A percentile compares a stretch with the other conserved stretches of the same genome.
Evolutionary conservation across 2,329 filamentous ascomycete genomes (phyloP).

Genomic region (Fusarium sulawesiense): DNA sequence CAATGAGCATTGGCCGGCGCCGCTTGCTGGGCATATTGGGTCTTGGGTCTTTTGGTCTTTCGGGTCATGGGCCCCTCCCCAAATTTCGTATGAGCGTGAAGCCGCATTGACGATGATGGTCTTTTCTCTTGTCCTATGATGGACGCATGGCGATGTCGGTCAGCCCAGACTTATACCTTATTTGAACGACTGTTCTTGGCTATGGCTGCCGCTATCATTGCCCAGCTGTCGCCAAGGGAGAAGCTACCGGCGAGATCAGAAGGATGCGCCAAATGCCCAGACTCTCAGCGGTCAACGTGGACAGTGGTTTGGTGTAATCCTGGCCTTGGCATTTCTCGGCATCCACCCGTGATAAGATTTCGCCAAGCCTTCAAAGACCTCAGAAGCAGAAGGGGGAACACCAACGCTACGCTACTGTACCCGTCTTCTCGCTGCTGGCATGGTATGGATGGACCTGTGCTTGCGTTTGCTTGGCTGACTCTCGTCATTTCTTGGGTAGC

Average conservation of each 20-base stretch:
- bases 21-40: conserved; percentile 28
- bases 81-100: conserved; percentile 6
- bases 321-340: conserved; percentile 49
- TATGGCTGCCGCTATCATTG: background rate
- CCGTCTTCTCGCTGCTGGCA: conserved; percentile 37
- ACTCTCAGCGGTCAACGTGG: conserved; percentile 46
- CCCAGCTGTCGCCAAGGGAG: conserved; percentile 7
- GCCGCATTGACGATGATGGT: conserved; percentile 21
- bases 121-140: conserved; percentile 20
- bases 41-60: conserved; percentile 19
- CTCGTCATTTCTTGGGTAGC: conserved; percentile 35
- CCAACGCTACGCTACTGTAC: conserved; percentile 44
- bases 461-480: conserved; percentile 33
- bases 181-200: conserved; percentile 12
- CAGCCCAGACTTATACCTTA: conserved; percentile 9
- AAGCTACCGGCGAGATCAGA: conserved; percentile 7
- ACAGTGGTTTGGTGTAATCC: conserved; percentile 45
- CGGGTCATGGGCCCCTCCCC: conserved; percentile 18
- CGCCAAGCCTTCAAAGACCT: conserved; percentile 49
- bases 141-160: conserved; percentile 12
- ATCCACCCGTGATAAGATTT: conserved; percentile 49
- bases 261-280: conserved; percentile 38
- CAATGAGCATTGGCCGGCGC: conserved; percentile 36
- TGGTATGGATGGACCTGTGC: conserved; percentile 35
- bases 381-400: conserved; percentile 48